Conservation (phyloP, 2,329 filamentous ascomycete genomes). For the Colletotrichum neosansevieriae region DNA sequence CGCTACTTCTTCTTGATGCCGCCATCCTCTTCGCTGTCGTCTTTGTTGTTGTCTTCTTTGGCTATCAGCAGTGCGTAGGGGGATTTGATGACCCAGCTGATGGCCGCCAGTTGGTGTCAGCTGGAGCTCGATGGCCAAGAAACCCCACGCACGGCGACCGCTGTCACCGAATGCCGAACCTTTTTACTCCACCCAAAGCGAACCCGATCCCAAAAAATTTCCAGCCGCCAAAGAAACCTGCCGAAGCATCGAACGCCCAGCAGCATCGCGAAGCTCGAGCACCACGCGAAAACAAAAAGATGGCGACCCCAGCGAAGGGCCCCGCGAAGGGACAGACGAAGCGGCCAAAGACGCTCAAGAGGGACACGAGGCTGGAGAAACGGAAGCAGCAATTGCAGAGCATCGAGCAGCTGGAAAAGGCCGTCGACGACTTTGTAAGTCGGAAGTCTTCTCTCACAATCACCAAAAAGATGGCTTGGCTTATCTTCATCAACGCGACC, state of each 20-base stretch:
- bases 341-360: constrained; percentile 52
- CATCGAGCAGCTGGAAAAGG: constrained; percentile 53
- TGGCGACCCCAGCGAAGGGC: constrained; percentile 40
- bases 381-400: constrained; percentile 56
- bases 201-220: constrained; percentile 36
- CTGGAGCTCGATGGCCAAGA: accelerated
- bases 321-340: constrained; percentile 41
- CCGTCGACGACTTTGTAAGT: constrained; percentile 56
- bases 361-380: constrained; percentile 41
- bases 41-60: no score
- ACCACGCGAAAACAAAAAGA: constrained; percentile 14
- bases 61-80: no score
- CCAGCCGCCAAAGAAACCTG: constrained; percentile 9
- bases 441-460: constrained; percentile 7
- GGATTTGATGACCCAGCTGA: no score
- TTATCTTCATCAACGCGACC: not conserved
- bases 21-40: no score
- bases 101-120: not conserved
- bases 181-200: constrained; percentile 23
- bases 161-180: constrained; percentile 39
- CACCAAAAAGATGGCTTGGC: not conserved
- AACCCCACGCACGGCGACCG: constrained; percentile 29
- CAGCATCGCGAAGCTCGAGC: not conserved
- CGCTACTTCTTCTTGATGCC: no score
- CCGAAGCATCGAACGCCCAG: constrained; percentile 9